phyloP scores from a whole-genome alignment of 1,284 basidiomycete species.

The Austroboletus niveus region DNA sequence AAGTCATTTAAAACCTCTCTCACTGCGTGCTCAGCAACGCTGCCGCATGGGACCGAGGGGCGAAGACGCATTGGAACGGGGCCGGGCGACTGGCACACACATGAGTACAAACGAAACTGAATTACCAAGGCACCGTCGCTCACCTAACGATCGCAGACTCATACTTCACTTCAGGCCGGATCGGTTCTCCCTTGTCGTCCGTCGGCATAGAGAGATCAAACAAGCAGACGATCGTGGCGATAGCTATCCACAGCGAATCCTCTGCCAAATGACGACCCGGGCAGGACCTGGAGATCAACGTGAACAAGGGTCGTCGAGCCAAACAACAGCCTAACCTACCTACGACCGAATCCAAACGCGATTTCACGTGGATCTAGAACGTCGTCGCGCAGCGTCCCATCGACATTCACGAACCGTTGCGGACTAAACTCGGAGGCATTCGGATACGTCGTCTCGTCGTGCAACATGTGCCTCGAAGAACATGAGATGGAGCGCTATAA shows the following conservation, averaged over 20 bases:
- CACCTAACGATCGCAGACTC: conserved; percentile 3
- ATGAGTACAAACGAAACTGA: not conserved
- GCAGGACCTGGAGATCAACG: not conserved
- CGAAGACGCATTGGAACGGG: conserved; percentile 3
- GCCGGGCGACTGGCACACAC: not conserved
- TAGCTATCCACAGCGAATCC: conserved; percentile 3
- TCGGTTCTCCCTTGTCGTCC: not conserved
- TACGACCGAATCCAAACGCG: conserved; percentile 7
- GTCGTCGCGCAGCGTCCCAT: not conserved
- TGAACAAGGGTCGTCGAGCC: not conserved
- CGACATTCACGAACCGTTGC: not conserved
- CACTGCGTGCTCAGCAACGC: not conserved
- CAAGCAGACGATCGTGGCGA: not conserved
- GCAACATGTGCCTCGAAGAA: conserved; percentile 5
- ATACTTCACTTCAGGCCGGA: not conserved
- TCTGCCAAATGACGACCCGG: conserved; percentile 6
- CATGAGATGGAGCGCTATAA: not conserved
- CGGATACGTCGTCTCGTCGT: conserved; percentile 1
- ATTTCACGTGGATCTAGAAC: conserved; percentile 5
- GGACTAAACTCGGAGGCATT: conserved; percentile 5
- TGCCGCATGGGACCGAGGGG: conserved; percentile 1
- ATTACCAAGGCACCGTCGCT: not conserved
- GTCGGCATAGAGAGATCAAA: conserved; percentile 4
- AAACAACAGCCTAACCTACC: not conserved
- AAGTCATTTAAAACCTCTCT: not conserved